Conservation (phyloP, 306 rosid genomes). For the Lathyrus oleraceus region DNA sequence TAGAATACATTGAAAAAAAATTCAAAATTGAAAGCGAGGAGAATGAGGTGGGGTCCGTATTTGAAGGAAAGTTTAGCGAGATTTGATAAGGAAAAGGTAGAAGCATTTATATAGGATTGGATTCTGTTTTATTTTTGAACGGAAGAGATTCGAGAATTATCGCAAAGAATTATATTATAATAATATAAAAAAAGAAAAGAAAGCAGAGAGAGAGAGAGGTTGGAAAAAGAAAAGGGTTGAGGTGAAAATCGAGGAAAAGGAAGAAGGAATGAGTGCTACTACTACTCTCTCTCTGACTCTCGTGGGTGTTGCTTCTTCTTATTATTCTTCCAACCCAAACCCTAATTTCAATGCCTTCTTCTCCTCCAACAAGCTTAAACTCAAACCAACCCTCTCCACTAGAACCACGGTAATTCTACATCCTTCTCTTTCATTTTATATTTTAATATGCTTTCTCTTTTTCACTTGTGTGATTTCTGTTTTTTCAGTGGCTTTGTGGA, state of each 20-base stretch:
- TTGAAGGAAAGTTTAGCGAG: too few species aligned
- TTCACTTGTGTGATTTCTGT: background rate
- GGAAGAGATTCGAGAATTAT: too few species aligned
- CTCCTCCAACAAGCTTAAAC: background rate
- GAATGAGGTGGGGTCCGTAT: too few species aligned
- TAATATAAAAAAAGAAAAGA: background rate
- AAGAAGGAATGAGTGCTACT: background rate
- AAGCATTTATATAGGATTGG: too few species aligned
- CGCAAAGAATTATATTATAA: too few species aligned
- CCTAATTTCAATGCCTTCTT: background rate
- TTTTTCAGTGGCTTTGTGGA: constrained; percentile 72
- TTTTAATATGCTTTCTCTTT: too few species aligned
- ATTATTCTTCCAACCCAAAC: background rate
- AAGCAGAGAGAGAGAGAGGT: constrained; percentile 23
- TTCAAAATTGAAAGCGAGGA: too few species aligned
- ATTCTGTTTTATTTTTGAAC: too few species aligned
- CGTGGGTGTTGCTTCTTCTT: background rate
- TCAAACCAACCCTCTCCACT: background rate
- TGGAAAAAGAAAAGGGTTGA: background rate
- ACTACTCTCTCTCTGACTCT: background rate
- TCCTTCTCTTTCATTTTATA: too few species aligned
- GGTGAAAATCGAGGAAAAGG: background rate
- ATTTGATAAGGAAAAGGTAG: too few species aligned
- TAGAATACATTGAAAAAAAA: too few species aligned
- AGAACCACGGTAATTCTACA: background rate